Conservation (phyloP, 2,329 filamentous ascomycete genomes). For the Claviceps sp. region DNA sequence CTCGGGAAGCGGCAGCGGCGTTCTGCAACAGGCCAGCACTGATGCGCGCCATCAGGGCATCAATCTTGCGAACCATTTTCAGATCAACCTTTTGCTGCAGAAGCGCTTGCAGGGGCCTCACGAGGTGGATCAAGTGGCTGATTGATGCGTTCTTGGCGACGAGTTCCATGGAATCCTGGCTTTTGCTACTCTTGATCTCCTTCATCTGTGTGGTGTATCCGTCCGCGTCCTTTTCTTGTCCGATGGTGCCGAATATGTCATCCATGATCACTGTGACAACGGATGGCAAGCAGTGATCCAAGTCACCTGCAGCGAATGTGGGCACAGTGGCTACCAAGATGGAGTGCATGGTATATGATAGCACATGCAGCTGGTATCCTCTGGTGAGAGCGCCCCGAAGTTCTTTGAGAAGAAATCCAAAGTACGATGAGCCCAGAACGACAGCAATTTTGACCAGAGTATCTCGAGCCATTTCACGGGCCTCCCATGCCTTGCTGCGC, state of each 20-base stretch:
- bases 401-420: constrained; percentile 90
- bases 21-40: constrained; percentile 76
- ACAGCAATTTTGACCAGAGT: constrained; percentile 74
- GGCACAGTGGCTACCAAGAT: constrained; percentile 68
- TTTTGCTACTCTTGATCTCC: constrained; percentile 96
- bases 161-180: constrained; percentile 92
- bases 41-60: constrained; percentile 74
- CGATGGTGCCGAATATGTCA: constrained; percentile 84
- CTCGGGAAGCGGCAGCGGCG: constrained; percentile 59
- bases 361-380: constrained; percentile 86
- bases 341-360: constrained; percentile 90
- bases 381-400: constrained; percentile 67
- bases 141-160: constrained; percentile 74
- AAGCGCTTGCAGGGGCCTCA: constrained; percentile 65
- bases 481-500: constrained; percentile 75
- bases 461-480: constrained; percentile 79
- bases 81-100: constrained; percentile 74
- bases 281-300: constrained; percentile 74
- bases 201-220: constrained; percentile 94
- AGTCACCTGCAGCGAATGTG: constrained; percentile 62
- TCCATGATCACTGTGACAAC: constrained; percentile 87
- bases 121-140: constrained; percentile 56
- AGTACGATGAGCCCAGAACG: constrained; percentile 67
- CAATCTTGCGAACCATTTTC: constrained; percentile 76
- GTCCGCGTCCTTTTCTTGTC: constrained; percentile 93